phyloP scores from a whole-genome alignment of 2,329 filamentous ascomycete genomes.

The Xylaria multiplex region DNA sequence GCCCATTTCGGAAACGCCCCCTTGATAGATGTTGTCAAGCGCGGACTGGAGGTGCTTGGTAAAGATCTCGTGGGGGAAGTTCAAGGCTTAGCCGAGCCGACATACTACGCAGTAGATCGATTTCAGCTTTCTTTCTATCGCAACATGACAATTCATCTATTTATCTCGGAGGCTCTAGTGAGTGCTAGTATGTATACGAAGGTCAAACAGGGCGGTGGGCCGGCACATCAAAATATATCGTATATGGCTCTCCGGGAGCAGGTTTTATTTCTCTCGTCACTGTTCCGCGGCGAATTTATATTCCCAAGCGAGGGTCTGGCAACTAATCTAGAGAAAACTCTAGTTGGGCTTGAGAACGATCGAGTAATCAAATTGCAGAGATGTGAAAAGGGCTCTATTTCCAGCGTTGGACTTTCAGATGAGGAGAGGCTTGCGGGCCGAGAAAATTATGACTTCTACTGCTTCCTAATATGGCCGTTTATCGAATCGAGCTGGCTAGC shows the following conservation, averaged over 20 bases:
- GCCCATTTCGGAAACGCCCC: slow-evolving; percentile 89
- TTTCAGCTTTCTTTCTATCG: slow-evolving; percentile 98
- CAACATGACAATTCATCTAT: slow-evolving; percentile 99
- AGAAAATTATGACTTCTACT: slow-evolving; percentile 99
- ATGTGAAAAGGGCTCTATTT: slow-evolving; percentile 64
- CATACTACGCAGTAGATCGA: slow-evolving; percentile 92
- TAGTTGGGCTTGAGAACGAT: slow-evolving; percentile 81
- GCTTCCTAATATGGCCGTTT: slow-evolving; percentile 98
- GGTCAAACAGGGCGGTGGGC: slow-evolving; percentile 90
- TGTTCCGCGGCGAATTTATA: slow-evolving; percentile 97
- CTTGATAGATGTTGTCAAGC: slow-evolving; percentile 83
- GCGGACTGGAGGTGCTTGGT: slow-evolving; percentile 90
- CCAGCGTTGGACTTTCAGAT: slow-evolving; percentile 77
- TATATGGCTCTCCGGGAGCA: slow-evolving; percentile 80
- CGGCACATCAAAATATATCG: slow-evolving; percentile 79
- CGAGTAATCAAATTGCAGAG: slow-evolving; percentile 76
- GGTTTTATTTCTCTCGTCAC: slow-evolving; percentile 87
- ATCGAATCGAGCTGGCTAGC: slow-evolving; percentile 95
- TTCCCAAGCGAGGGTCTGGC: slow-evolving; percentile 88
- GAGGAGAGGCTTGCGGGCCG: slow-evolving; percentile 80
- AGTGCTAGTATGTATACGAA: slow-evolving; percentile 89
- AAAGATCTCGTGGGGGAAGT: slow-evolving; percentile 86
- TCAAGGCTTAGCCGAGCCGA: slow-evolving; percentile 84
- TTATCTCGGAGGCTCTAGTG: slow-evolving; percentile 91
- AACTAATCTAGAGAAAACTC: slow-evolving; percentile 81